Percentiles rank a stretch among this genome's conserved stretches.
Conservation (phyloP, 1,139 yeast species). For the Spencermartinsiella ligniputridi region DNA sequence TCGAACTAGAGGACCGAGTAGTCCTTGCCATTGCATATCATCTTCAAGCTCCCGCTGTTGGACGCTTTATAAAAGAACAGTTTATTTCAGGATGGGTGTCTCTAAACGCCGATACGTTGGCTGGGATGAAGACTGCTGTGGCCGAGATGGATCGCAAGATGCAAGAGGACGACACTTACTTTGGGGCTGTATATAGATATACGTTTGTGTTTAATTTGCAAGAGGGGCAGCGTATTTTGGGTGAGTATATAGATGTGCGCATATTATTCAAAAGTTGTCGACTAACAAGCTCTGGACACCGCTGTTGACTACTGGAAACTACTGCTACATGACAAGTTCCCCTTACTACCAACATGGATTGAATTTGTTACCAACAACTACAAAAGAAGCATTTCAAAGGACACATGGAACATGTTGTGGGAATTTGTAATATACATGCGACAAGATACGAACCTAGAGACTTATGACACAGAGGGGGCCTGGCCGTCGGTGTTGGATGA, state of each 20-base stretch:
- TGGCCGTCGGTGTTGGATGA: constrained; percentile 93
- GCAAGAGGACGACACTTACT: constrained; percentile 38
- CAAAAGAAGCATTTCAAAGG: constrained; percentile 53
- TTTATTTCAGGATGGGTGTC: constrained; percentile 57
- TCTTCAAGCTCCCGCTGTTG: constrained; percentile 61
- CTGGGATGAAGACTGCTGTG: constrained; percentile 48
- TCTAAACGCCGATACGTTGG: constrained; percentile 36
- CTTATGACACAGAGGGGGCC: constrained; percentile 66
- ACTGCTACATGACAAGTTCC: constrained; percentile 42
- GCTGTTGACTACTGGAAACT: constrained; percentile 79
- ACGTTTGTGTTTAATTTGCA: constrained; percentile 67
- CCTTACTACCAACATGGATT: constrained; percentile 48
- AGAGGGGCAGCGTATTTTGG: constrained; percentile 55
- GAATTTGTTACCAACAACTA: constrained; percentile 41
- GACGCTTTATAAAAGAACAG: constrained; percentile 46
- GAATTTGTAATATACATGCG: constrained; percentile 56
- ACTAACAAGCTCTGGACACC: constrained; percentile 41
- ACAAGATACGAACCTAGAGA: constrained; percentile 47
- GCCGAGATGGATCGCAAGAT: constrained; percentile 38
- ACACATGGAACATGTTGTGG: constrained; percentile 81
- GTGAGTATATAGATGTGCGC: constrained; percentile 13
- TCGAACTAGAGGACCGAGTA: constrained; percentile 68
- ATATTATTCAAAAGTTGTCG: constrained; percentile 9
- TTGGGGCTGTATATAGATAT: constrained; percentile 59
- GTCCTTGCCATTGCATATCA: constrained; percentile 69